A percentile compares a stretch with the other conserved stretches of the same genome.
phyloP scores from a whole-genome alignment of 345 rosid species.

The Populus ilicifolia region DNA sequence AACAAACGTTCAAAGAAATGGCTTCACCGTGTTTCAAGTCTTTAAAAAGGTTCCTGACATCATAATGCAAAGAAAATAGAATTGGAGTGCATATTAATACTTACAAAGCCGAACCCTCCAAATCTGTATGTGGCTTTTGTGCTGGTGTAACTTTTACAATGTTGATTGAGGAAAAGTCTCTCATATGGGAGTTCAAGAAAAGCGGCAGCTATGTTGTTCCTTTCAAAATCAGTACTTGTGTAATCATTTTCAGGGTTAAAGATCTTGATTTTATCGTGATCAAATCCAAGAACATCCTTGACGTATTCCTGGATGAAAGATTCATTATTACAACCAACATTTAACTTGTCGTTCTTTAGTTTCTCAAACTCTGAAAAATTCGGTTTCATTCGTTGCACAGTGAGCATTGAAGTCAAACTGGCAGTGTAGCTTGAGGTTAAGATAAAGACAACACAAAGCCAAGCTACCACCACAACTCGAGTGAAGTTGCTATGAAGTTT shows the following conservation, averaged over 20 bases:
- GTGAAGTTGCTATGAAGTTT: slow-evolving; percentile 36
- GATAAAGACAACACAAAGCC: slow-evolving; percentile 60
- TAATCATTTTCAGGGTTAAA: slow-evolving; percentile 23
- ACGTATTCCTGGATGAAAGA: slow-evolving; percentile 45
- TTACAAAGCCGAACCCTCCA: slow-evolving; percentile 61
- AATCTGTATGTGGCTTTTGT: slow-evolving; percentile 30
- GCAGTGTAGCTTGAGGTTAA: slow-evolving; percentile 64
- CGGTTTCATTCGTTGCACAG: slow-evolving; percentile 37
- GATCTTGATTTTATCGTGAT: slow-evolving; percentile 12
- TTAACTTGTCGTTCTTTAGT: slow-evolving; percentile 26
- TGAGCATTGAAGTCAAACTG: slow-evolving; percentile 51
- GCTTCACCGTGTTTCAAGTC: background rate
- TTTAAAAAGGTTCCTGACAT: too few relatives aligned
- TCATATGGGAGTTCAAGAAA: slow-evolving; percentile 54
- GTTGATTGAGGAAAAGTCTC: slow-evolving; percentile 32
- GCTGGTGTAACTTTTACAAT: slow-evolving; percentile 39
- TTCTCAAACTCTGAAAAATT: slow-evolving; percentile 33
- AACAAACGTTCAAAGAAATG: background rate
- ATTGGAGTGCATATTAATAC: slow-evolving; percentile 9
- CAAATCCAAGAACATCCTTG: slow-evolving; percentile 26
- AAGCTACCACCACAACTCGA: slow-evolving; percentile 42
- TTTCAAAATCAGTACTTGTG: slow-evolving; percentile 19
- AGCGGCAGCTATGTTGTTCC: slow-evolving; percentile 33
- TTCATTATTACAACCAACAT: slow-evolving; percentile 47
- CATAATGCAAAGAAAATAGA: background rate